Percentiles rank a stretch among this genome's conserved stretches.
Evolutionary conservation across 768 basidiomycete genomes (phyloP).

Genomic region (Suillus fuscotomentosus): DNA sequence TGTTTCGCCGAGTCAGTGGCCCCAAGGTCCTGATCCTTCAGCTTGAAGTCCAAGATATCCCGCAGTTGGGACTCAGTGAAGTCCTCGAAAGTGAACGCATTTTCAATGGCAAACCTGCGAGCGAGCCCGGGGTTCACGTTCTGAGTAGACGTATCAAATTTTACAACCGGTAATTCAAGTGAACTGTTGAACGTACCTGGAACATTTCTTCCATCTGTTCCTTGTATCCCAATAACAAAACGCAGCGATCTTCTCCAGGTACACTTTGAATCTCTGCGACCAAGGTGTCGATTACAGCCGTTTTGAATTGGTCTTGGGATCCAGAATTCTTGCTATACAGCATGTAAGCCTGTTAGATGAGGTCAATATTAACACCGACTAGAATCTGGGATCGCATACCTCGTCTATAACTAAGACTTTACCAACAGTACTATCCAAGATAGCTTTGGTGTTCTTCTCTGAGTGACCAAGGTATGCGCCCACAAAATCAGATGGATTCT

Average conservation of each 20-base stretch:
- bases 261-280: constrained; percentile 72
- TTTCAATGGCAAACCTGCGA: constrained; percentile 66
- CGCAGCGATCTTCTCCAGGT: constrained; percentile 69
- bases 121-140: constrained; percentile 69
- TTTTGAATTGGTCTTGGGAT: constrained; percentile 52
- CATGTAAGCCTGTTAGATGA: constrained; percentile 58
- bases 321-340: constrained; percentile 44
- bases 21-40: constrained; percentile 53
- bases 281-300: constrained; percentile 70
- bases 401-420: constrained; percentile 75
- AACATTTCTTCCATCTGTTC: constrained; percentile 74
- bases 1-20: constrained; percentile 57
- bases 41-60: constrained; percentile 52
- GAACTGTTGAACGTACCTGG: constrained; percentile 42
- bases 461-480: constrained; percentile 58
- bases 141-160: constrained; percentile 29
- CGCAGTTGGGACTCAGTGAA: constrained; percentile 53
- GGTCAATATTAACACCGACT: not conserved
- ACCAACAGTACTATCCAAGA: constrained; percentile 55
- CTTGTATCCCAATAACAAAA: constrained; percentile 64
- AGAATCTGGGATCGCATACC: constrained; percentile 29
- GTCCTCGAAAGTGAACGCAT: constrained; percentile 69
- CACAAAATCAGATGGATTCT: constrained; percentile 71
- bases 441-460: constrained; percentile 62
- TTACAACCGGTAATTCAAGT: not conserved